Base-by-base conservation (phyloP, 352 stramenopile genomes). In the Pythium brassicae region DNA sequence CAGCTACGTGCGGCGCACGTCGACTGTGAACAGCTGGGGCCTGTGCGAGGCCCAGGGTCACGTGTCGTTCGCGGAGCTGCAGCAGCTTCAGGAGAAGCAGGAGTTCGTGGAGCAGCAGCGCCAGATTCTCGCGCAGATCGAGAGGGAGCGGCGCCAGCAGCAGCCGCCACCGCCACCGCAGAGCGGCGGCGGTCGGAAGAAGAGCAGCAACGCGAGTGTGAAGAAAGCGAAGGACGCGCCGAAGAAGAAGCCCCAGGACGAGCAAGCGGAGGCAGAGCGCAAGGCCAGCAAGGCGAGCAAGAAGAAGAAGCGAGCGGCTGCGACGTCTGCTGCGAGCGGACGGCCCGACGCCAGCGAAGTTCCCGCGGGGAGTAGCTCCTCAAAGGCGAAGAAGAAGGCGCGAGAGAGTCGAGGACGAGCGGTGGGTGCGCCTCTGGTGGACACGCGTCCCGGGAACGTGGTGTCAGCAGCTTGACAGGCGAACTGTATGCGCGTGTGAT, bases 11-110 rank as follows among this genome's bases (percentile, higher is more conserved):
- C 65, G 68, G 11, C 72, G 68, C 48, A 35, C 66, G 22, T 83
- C 73, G 8, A 89, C 80, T 3, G 59, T 89, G 9, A 91, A 91
- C 50, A 87, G 80, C 42, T 91, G 80, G 80, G 80, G 80, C 0
- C 44, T 89, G 5, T 79, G 71, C 17, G 68, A 77, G 19, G 32
- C 68, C 19, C 66, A 66, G 20, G 50, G 59, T 26, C 71, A 80
- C 53, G 67, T 91, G 6, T 87, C 80, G 37, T 68, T 91, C 20
- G 64, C 74, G 1, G 78, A 87, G 43, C 65, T 91, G 5, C 80
- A 91, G 53, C 68, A 77, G 39, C 50, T 83, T 19, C 70, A 91
- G 49, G 74, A 76, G 29, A 66, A 90, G 45, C 74, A 90, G 51
- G 71, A 76, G 10, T 76, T 87, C 34, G 5, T 90, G 29, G 76